Evolutionary conservation across 1,284 basidiomycete species (phyloP).

Genomic region (Cutaneotrichosporon sp.): DNA sequence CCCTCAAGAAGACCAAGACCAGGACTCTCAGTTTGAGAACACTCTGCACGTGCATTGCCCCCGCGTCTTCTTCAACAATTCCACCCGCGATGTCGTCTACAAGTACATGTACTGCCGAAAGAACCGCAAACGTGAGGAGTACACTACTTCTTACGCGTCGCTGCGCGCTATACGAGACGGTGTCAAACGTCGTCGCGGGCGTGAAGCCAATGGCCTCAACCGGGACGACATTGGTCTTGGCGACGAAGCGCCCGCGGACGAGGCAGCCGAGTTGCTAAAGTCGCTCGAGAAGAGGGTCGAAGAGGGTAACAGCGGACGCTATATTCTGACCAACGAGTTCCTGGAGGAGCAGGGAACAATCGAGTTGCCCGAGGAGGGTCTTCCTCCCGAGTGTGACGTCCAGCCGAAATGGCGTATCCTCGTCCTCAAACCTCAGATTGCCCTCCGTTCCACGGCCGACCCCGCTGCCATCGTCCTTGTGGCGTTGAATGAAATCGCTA

Average conservation of each 20-base stretch:
- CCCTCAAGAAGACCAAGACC: not conserved
- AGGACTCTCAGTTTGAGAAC: conserved; percentile 58
- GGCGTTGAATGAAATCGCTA: conserved; percentile 73
- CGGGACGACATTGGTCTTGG: conserved; percentile 7
- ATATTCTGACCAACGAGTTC: conserved; percentile 21
- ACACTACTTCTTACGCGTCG: conserved; percentile 78
- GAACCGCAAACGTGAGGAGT: conserved; percentile 69
- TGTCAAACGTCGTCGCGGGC: conserved; percentile 20
- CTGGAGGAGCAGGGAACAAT: conserved; percentile 15
- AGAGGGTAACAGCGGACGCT: conserved; percentile 16
- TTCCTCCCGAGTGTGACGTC: conserved; percentile 45
- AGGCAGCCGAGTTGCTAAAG: conserved; percentile 4
- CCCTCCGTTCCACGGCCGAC: conserved; percentile 64
- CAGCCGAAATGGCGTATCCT: conserved; percentile 70
- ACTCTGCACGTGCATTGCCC: conserved; percentile 88
- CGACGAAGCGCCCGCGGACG: not conserved
- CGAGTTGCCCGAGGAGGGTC: conserved; percentile 23
- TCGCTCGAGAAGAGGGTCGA: conserved; percentile 21
- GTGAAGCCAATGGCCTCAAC: conserved; percentile 17
- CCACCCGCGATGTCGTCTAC: conserved; percentile 73
- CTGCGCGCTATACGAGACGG: conserved; percentile 32
- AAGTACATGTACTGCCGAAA: conserved; percentile 85
- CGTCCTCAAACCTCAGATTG: conserved; percentile 85
- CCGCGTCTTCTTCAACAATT: conserved; percentile 72
- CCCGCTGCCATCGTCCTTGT: conserved; percentile 67